Conservation (phyloP, 331 rosid genomes). For the Prunus yedoensis region DNA sequence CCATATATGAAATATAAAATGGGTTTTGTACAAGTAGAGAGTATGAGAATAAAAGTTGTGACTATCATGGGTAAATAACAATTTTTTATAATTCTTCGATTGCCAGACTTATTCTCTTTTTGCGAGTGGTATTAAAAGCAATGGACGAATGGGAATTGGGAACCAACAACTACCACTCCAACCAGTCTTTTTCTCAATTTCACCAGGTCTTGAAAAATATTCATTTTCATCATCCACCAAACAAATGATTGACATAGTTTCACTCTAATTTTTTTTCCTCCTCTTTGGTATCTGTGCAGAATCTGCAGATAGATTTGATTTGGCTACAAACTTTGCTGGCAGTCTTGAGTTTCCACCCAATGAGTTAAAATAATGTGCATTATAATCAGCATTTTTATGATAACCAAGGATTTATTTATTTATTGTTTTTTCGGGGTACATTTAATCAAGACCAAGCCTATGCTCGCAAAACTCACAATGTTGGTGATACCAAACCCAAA, state of each 20-base stretch:
- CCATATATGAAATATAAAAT: not conserved
- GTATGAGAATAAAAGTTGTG: not conserved
- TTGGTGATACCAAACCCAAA: no score
- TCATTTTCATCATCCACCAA: not conserved
- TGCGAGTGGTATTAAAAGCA: constrained; percentile 1
- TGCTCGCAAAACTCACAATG: no score
- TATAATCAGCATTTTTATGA: not conserved
- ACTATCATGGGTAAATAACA: not conserved
- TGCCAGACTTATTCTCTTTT: not conserved
- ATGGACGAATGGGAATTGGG: not conserved
- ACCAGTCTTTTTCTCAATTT: constrained; percentile 6
- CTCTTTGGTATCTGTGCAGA: constrained; percentile 1
- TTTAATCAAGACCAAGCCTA: no score
- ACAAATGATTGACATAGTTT: not conserved
- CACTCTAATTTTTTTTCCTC: not conserved
- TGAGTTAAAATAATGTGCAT: not conserved
- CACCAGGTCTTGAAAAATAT: not conserved
- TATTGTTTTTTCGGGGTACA: no score
- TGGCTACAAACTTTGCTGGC: not conserved
- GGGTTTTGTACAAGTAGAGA: not conserved
- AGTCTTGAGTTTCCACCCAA: not conserved
- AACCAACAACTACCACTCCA: not conserved
- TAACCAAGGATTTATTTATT: not conserved
- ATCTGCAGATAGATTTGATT: not conserved
- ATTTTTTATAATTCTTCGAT: not conserved